Base-by-base conservation (phyloP, 1,284 basidiomycete species). In the Heterobasidion annosum region DNA sequence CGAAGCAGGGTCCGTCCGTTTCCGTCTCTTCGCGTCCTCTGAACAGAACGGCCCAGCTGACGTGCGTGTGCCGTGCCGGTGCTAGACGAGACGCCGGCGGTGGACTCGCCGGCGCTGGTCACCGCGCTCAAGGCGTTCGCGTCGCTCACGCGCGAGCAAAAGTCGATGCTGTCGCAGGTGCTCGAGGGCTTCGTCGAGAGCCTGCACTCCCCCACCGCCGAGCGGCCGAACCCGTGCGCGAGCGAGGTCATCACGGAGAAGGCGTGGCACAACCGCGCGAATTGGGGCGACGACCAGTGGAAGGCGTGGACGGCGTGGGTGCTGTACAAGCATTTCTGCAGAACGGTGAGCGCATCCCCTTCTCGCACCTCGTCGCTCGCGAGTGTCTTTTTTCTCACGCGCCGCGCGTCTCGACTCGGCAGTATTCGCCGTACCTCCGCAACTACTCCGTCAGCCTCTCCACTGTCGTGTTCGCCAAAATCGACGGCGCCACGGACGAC, bases 281-380 rank as follows among this genome's bases (percentile, higher is more conserved):
- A 73, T 45, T 91, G 88, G 88, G 73, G 73, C 40, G 73, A 79
- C 44, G 75, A 81, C 32, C 81, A 86, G 54, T 93, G 91, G 91
- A 76, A 78, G 63, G 73, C 78, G 3, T 92, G 89, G 89, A 85
- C 88, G 69, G 87, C 85, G 0, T 91, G 88, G 85, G 83, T 86
- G 5, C 93, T 90, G 91, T 92, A 88, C 63, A 75, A 87, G 56
- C 88, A 93, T 62, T 92, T 91, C 71, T 88, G 86, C 67, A 74
- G 90, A 64, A 75, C 72, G 65, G 91, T 93, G 57, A 63, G 85
- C 75, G 35, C 34, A 12, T 37, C 48, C n/a, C 12, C 32, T 48
- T 57, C 9, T 51, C 18, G 18, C 25, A 25, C 50, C 52, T 35
- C 47, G 33, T 54, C 48, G 43, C 46, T 47, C n/a, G 12, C 48